Percentiles rank a stretch among this genome's conserved stretches.
phyloP scores from a whole-genome alignment of 441 rosid genomes.

The Pelargonium australe region DNA sequence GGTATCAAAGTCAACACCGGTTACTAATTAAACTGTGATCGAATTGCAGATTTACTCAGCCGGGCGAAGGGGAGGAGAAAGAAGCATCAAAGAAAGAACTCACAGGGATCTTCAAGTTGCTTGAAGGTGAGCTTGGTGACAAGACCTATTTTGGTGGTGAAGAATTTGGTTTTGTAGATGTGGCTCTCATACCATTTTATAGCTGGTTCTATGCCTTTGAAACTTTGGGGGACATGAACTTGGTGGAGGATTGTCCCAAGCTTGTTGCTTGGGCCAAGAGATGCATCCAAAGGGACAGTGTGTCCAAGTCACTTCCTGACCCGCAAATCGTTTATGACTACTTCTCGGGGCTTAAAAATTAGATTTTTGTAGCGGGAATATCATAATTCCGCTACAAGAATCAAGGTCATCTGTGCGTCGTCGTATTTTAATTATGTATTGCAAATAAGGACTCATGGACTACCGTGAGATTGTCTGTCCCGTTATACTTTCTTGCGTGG shows the following conservation, averaged over 20 bases:
- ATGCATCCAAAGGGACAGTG: slow-evolving; percentile 20
- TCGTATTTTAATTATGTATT: no score
- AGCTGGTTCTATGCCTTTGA: slow-evolving; percentile 30
- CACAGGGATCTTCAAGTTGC: background rate
- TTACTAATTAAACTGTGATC: background rate
- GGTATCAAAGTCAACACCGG: background rate
- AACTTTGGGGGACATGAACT: slow-evolving; percentile 19
- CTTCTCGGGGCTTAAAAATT: no score
- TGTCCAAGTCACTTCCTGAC: slow-evolving; percentile 18
- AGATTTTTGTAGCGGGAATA: no score
- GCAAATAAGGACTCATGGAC: no score
- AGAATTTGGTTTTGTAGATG: slow-evolving; percentile 4
- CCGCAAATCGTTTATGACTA: no score
- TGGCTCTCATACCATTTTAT: background rate
- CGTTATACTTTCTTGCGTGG: no score
- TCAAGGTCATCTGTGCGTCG: no score
- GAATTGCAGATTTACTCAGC: background rate
- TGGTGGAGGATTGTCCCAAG: slow-evolving; percentile 21
- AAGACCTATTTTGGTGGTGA: slow-evolving; percentile 16
- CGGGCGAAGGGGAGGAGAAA: background rate
- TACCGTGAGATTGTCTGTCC: no score
- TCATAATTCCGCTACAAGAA: no score
- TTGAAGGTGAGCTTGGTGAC: background rate
- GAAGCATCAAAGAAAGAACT: slow-evolving; percentile 6
- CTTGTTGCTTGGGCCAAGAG: slow-evolving; percentile 23